These are phyloP conservation scores for Chrysanthemum seticuspe DNA, from an alignment of 129 eudicot genomes.

Conservation along the genomic window DNA sequence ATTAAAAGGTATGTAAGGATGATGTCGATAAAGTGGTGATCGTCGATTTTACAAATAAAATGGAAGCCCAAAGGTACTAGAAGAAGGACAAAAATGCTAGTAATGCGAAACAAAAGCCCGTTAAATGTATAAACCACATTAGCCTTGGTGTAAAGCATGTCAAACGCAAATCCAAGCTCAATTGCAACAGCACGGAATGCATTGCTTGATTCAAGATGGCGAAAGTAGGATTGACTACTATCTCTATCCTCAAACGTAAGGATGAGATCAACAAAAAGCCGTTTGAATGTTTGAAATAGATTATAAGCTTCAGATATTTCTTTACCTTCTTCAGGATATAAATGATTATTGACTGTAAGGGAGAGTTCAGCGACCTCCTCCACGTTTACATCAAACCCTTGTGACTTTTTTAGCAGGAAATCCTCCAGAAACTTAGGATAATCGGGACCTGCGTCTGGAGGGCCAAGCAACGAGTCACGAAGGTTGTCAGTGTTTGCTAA, in stretches of 20 bases:
- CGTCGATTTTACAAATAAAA: constrained; percentile 18
- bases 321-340: constrained; percentile 12
- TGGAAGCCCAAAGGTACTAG: constrained; percentile 26
- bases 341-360: constrained; percentile 12
- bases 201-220: constrained; percentile 9
- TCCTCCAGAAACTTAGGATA: constrained; percentile 51
- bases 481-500: constrained; percentile 44
- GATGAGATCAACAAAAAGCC: constrained; percentile 59
- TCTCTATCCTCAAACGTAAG: constrained; percentile 64
- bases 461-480: constrained; percentile 44
- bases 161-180: constrained; percentile 57
- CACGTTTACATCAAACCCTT: constrained; percentile 46
- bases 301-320: constrained; percentile 35
- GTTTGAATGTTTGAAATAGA: constrained; percentile 43
- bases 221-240: constrained; percentile 36
- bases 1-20: constrained; percentile 41
- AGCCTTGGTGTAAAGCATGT: constrained; percentile 60
- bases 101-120: constrained; percentile 38
- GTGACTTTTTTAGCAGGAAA: constrained; percentile 42
- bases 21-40: constrained; percentile 31
- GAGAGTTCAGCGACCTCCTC: constrained; percentile 40
- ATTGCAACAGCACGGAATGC: constrained; percentile 52
- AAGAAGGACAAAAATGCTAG: constrained; percentile 17
- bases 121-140: constrained; percentile 25
- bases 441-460: constrained; percentile 63